These are phyloP conservation scores for Rhizoctonia solani DNA, from an alignment of 1,284 basidiomycete genomes.

Conservation along the genomic window DNA sequence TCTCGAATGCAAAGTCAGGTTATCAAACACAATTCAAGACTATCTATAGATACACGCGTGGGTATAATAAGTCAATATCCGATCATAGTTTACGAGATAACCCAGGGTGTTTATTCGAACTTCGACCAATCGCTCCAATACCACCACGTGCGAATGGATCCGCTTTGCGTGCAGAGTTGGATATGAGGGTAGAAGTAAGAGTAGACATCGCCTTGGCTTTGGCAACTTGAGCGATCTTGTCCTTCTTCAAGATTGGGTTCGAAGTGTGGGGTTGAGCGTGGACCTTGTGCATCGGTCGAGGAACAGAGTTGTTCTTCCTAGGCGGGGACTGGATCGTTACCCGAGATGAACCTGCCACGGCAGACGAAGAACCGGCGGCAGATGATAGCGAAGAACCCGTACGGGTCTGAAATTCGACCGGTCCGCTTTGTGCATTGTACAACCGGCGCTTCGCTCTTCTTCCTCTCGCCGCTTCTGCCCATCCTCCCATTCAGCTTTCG, in stretches of 20 bases:
- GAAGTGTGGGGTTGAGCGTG: conserved; percentile 21
- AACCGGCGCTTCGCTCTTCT: conserved; percentile 31
- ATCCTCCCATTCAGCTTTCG: conserved; percentile 63
- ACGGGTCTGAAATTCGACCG: neutral
- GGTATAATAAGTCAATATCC: neutral
- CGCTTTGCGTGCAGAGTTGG: conserved; percentile 28
- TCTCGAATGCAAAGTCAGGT: neutral
- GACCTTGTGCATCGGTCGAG: conserved; percentile 19
- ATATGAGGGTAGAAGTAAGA: conserved; percentile 8
- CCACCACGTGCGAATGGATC: conserved; percentile 25
- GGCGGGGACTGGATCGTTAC: conserved; percentile 19
- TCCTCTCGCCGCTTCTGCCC: conserved; percentile 42
- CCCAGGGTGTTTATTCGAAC: conserved; percentile 2
- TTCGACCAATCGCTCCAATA: conserved; percentile 17
- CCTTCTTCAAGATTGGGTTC: conserved; percentile 13
- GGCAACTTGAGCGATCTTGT: conserved; percentile 1
- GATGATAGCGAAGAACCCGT: neutral
- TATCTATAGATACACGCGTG: conserved; percentile 20
- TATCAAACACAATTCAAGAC: neutral
- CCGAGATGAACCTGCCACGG: neutral
- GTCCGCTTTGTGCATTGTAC: conserved; percentile 20
- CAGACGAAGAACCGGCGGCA: neutral
- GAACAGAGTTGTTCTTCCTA: neutral
- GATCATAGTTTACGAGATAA: conserved; percentile 14
- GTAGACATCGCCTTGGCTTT: conserved; percentile 27